These are phyloP conservation scores for Coelastrella sp. DNA, from an alignment of 139 green algal genomes.

Conservation along the genomic window DNA sequence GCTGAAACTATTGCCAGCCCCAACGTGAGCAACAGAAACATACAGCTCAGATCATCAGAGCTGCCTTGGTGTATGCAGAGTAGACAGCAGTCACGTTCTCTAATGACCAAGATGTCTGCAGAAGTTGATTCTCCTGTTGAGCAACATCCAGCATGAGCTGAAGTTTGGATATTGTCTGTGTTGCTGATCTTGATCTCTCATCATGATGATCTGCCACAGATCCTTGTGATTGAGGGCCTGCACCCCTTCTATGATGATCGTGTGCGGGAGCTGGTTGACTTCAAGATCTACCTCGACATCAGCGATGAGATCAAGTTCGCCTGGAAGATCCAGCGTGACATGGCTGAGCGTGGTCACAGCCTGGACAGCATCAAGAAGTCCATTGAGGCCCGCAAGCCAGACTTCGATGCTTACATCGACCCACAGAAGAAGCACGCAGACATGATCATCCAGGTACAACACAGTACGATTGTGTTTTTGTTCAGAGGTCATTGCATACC, in stretches of 20 bases:
- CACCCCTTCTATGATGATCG: conserved; percentile 99
- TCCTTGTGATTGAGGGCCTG: conserved; percentile 98
- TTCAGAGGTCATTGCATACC: too few species aligned
- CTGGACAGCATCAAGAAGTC: conserved; percentile 98
- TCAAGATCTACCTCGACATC: conserved; percentile 99
- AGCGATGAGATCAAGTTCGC: conserved; percentile 99
- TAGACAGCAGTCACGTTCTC: too few species aligned
- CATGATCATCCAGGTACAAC: conserved; percentile 93
- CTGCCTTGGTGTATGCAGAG: too few species aligned
- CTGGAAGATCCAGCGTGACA: conserved; percentile 97
- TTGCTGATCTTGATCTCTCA: too few species aligned
- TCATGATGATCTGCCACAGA: conserved; percentile 64
- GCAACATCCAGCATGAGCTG: too few species aligned
- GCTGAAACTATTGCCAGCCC: conserved; percentile 92
- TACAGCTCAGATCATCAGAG: background rate
- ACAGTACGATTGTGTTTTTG: background rate
- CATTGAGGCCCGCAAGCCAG: conserved; percentile 98
- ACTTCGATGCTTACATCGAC: conserved; percentile 99
- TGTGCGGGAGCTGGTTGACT: conserved; percentile 96
- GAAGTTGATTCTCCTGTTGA: too few species aligned
- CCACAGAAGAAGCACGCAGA: conserved; percentile 99
- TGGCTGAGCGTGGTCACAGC: conserved; percentile 98
- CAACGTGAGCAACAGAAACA: conserved; percentile 67
- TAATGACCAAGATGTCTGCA: too few species aligned
- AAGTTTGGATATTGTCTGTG: too few species aligned